These are phyloP conservation scores for Fennellomyces sp. DNA, from an alignment of 371 early-diverging fungal species.

Conservation along the genomic window DNA sequence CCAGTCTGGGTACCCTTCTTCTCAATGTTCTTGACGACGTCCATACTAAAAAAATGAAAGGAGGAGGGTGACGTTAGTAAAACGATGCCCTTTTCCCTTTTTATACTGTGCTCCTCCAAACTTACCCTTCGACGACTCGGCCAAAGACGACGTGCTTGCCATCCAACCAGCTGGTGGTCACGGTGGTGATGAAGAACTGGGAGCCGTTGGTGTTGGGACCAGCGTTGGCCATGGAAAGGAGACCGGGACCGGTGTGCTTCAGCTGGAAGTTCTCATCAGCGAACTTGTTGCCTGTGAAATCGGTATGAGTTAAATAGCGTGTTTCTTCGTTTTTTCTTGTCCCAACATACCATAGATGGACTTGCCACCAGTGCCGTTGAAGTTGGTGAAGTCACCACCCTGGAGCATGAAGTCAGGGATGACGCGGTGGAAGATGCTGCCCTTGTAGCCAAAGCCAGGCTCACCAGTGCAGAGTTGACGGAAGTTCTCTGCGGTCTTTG, in stretches of 20 bases:
- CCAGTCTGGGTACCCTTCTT: slow-evolving; percentile 63
- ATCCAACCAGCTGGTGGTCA: slow-evolving; percentile 90
- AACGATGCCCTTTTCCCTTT: background rate
- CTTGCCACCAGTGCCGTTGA: slow-evolving; percentile 97
- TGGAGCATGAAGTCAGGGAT: slow-evolving; percentile 98
- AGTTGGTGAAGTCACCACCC: slow-evolving; percentile 97
- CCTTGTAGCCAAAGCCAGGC: slow-evolving; percentile 86
- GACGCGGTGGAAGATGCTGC: slow-evolving; percentile 91
- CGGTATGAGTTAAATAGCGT: too few relatives aligned
- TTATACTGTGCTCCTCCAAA: background rate
- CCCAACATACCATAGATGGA: slow-evolving; percentile 89
- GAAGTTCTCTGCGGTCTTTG: slow-evolving; percentile 99
- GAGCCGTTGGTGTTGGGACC: slow-evolving; percentile 97
- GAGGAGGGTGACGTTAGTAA: background rate
- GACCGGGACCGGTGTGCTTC: slow-evolving; percentile 91
- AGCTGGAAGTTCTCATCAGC: slow-evolving; percentile 96
- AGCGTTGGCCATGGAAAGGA: slow-evolving; percentile 96
- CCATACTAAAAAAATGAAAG: slow-evolving; percentile 28
- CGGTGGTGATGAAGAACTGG: slow-evolving; percentile 98
- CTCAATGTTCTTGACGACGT: slow-evolving; percentile 83
- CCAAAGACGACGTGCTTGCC: slow-evolving; percentile 99
- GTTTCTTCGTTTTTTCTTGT: background rate
- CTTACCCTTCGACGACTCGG: slow-evolving; percentile 77
- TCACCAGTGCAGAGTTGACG: slow-evolving; percentile 80
- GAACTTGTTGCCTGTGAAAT: slow-evolving; percentile 62